Conservation (phyloP, 2,329 filamentous ascomycete species). For the Anisogramma anomala region DNA sequence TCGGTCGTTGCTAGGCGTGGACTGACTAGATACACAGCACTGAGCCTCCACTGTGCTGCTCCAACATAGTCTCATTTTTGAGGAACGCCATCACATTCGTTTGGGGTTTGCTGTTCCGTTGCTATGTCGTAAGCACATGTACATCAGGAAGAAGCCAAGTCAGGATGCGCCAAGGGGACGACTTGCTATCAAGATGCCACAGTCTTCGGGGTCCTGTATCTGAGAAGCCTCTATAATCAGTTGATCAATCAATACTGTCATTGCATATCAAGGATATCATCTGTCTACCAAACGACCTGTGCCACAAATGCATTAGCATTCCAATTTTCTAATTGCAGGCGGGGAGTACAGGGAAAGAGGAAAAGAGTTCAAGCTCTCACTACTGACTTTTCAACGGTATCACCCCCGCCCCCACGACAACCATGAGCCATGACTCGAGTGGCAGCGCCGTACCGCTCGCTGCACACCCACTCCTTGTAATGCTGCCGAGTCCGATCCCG, state of each 20-base stretch:
- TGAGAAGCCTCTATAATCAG: not conserved
- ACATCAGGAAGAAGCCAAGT: not conserved
- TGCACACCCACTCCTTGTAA: too few species aligned
- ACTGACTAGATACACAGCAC: not conserved
- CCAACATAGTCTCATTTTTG: not conserved
- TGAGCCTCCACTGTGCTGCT: not conserved
- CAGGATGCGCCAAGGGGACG: not conserved
- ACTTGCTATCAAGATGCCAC: not conserved
- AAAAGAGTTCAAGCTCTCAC: too few species aligned
- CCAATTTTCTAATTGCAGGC: too few species aligned
- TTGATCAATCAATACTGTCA: constrained; percentile 7
- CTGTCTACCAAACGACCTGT: not conserved
- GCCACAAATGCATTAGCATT: constrained; percentile 7
- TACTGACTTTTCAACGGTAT: too few species aligned
- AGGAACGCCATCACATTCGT: not conserved
- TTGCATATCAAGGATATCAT: constrained; percentile 10
- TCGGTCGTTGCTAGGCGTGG: not conserved
- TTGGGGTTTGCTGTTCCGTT: not conserved
- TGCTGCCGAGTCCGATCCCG: too few species aligned
- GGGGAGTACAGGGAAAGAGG: too few species aligned
- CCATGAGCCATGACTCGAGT: too few species aligned
- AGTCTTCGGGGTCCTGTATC: not conserved
- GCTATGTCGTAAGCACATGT: not conserved
- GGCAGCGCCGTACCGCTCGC: too few species aligned
- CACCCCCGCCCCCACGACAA: too few species aligned